A percentile compares a stretch with the other conserved stretches of the same genome.
Evolutionary conservation across 2,329 filamentous ascomycete genomes (phyloP).

Genomic region (Zymoseptoria ardabiliae): DNA sequence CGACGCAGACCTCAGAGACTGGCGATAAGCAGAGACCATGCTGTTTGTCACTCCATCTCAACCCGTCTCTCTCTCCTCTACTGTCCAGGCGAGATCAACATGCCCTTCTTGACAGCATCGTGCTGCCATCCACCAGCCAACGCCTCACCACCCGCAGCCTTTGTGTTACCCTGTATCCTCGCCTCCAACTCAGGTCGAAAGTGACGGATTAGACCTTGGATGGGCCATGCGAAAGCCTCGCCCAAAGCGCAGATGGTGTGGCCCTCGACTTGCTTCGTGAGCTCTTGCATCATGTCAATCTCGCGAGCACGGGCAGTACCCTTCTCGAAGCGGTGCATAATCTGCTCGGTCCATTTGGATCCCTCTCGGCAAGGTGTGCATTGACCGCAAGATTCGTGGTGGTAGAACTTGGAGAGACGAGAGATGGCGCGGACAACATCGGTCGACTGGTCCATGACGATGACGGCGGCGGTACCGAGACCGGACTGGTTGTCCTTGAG

Average conservation of each 20-base stretch:
- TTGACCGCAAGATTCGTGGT: constrained; percentile 96
- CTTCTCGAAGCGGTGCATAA: constrained; percentile 93
- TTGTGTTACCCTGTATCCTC: constrained; percentile 73
- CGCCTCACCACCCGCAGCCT: constrained; percentile 63
- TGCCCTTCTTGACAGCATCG: constrained; percentile 66
- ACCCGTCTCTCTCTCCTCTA: constrained; percentile 38
- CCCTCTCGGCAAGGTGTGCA: constrained; percentile 99
- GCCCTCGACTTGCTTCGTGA: constrained; percentile 98
- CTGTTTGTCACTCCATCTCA: background rate
- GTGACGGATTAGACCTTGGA: constrained; percentile 96
- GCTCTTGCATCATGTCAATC: constrained; percentile 98
- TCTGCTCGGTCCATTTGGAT: constrained; percentile 98
- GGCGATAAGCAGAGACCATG: background rate
- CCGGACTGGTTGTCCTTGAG: constrained; percentile 97
- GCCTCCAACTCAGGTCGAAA: constrained; percentile 94
- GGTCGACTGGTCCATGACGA: constrained; percentile 98
- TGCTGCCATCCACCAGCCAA: constrained; percentile 85
- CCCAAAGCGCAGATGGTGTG: constrained; percentile 98
- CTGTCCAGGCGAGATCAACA: constrained; percentile 82
- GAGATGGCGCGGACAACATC: constrained; percentile 93
- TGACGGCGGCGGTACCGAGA: constrained; percentile 93
- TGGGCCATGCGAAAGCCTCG: constrained; percentile 96
- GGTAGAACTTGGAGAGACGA: constrained; percentile 91
- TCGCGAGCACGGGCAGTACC: constrained; percentile 82
- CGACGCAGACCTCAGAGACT: background rate